Evolutionary conservation across 2,329 filamentous ascomycete genomes (phyloP), one percentile per base, ranked within the genome.

Genomic region (Colletotrichum brevisporum): DNA sequence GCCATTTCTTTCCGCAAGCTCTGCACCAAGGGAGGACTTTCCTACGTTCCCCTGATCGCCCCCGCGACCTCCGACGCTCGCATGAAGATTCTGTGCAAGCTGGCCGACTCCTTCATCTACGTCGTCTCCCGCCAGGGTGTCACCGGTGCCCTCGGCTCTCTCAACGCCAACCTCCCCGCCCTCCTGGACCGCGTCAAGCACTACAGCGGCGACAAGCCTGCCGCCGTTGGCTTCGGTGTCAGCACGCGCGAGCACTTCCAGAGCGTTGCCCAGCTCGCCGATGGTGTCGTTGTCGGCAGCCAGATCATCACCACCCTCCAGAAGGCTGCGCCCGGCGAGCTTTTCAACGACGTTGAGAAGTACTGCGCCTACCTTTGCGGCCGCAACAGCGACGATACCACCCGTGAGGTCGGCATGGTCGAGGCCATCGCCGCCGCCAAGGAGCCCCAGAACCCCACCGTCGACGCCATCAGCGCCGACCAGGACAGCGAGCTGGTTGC

Each of bases 101-200:
- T 99, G 72, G 96, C 96, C 77, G 95, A 98, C 82, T 98, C 95
- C 4, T 99, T 98, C 85, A 97, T 99, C 83, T 99, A 99, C 80
- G 95, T 99, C 71, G 96, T 99, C 64, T 98, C 95, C 27, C 89
- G 95, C 75, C 97, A 97, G 92, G 96, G 96, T 75, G 95, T 98
- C 65, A 99, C 96, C 10, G 96, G 96, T 75, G 96, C 94, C 15
- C 91, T 91, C 1, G 95, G 95, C 41, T 90, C 90, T 27, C 83
- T 99, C 76, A 97, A 94, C 80, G 86, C 91, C 52, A 91, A 92
- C 67, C 88, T 99, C 41, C 94, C 95, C 15, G 90, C 92, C 59
- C 88, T 99, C 45, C 85, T 99, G 67, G 88, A 89, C 66, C 90
- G 94, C 47, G 96, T 99, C 27, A 96, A 97, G 84, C 91, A 92